Evolutionary conservation across 495 filamentous ascomycete genomes (phyloP), one percentile per base, ranked within the genome.

Genomic region (Cercophora scortea): DNA sequence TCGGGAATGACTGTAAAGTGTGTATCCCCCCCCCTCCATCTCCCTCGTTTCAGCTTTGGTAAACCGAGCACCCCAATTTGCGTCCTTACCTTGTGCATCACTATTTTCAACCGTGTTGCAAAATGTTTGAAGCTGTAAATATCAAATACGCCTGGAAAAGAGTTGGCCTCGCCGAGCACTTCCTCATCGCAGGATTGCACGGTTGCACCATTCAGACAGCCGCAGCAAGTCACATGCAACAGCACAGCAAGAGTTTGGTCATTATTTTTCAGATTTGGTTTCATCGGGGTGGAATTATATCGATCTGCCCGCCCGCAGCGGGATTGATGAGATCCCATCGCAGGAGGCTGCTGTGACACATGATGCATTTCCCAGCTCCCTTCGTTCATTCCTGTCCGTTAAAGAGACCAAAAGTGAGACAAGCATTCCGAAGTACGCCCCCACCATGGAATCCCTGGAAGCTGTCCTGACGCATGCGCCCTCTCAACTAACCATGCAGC

Each of bases 341-440:
- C 60, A 52, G 41, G 25, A 41, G 42, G 42, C 42, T 44, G 38
- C 38, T 15, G 38, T 44, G 17, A 45, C 17, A 45, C 10, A 49
- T 43, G 57, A 65, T 65, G 62, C 60, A 54, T 61, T 61, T 63
- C 62, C 61, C 58, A 61, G 62, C 60, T 57, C 65, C 65, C 47
- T 56, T 56, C 54, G 52, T 68, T 61, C 58, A 60, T 64, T 57
- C 52, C 52, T 55, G 54, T 54, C 52, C 57, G 62, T 64, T 60
- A 65, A 65, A 64, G 64, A 63, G 59, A 65, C 62, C 63, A 63
- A 66, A 68, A 61, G 63, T 57, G 63, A 66, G 59, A 62, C 50
- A 66, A 66, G 63, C 61, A 64, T 63, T 64, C 65, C 65, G 57
- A 65, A 61, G 59, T 68, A 64, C 63, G 63, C 65, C 63, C 56